Evolutionary conservation across 768 basidiomycete genomes (phyloP).

Genomic region (Boletellus ananiceps): DNA sequence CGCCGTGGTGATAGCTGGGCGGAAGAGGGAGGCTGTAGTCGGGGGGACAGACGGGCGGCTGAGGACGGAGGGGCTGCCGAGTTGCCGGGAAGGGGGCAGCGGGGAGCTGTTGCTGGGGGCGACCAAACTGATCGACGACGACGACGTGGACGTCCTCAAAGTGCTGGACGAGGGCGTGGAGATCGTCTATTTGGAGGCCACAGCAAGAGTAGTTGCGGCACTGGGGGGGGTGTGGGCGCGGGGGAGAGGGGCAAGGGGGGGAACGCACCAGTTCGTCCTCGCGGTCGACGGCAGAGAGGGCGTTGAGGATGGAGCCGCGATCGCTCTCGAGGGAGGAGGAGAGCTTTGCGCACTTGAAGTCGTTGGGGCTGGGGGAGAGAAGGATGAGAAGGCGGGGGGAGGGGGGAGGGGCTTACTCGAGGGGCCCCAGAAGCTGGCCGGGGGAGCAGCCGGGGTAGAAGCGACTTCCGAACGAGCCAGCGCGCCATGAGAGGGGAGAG

Average conservation of each 20-base stretch:
- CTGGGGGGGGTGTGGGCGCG: slow-evolving; percentile 28
- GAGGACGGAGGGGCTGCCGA: slow-evolving; percentile 29
- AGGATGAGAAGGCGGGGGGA: not conserved
- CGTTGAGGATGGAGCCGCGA: slow-evolving; percentile 55
- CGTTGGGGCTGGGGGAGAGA: slow-evolving; percentile 33
- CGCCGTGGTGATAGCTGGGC: slow-evolving; percentile 31
- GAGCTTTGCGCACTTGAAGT: slow-evolving; percentile 44
- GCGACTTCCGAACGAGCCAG: slow-evolving; percentile 59
- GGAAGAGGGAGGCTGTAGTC: slow-evolving; percentile 26
- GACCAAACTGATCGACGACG: slow-evolving; percentile 49
- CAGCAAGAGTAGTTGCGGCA: slow-evolving; percentile 91
- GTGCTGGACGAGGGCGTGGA: slow-evolving; percentile 85
- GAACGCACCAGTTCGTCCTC: slow-evolving; percentile 68
- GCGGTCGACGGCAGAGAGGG: slow-evolving; percentile 59
- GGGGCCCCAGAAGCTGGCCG: slow-evolving; percentile 53
- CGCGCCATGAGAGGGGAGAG: slow-evolving; percentile 68
- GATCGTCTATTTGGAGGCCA: slow-evolving; percentile 68
- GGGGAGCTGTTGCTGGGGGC: slow-evolving; percentile 30
- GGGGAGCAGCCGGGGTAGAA: slow-evolving; percentile 63
- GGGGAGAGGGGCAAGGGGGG: not conserved
- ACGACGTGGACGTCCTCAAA: slow-evolving; percentile 89
- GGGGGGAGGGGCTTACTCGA: slow-evolving; percentile 50
- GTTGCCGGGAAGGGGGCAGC: slow-evolving; percentile 32
- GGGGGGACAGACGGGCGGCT: slow-evolving; percentile 27
- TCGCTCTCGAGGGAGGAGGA: slow-evolving; percentile 59